A percentile compares a stretch with the other conserved stretches of the same genome.
Conservation (phyloP, 2,329 filamentous ascomycete genomes). For the Penicillium palitans region DNA sequence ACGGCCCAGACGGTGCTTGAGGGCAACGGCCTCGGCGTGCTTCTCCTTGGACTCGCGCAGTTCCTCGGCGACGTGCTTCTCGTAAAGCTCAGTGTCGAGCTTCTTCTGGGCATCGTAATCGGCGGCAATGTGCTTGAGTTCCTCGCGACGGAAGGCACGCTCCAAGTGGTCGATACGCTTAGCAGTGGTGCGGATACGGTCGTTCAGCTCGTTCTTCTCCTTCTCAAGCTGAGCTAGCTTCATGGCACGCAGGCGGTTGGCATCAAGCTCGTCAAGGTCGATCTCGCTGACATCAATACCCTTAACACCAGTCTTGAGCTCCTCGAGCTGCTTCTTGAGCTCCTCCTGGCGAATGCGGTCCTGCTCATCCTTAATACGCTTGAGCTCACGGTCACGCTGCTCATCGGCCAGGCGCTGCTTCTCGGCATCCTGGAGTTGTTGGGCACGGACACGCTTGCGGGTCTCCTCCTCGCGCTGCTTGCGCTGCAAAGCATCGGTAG, state of each 20-base stretch:
- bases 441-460: constrained; percentile 80
- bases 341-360: constrained; percentile 90
- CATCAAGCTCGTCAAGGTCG: constrained; percentile 83
- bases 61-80: constrained; percentile 73
- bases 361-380: constrained; percentile 80
- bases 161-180: constrained; percentile 97
- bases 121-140: constrained; percentile 82
- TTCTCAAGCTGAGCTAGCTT: constrained; percentile 95
- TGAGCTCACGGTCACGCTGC: constrained; percentile 84
- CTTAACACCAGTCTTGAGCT: constrained; percentile 87
- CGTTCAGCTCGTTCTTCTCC: constrained; percentile 94
- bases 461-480: constrained; percentile 91
- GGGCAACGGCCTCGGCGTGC: constrained; percentile 86
- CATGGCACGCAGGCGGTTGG: constrained; percentile 85
- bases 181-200: constrained; percentile 84
- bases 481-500: constrained; percentile 81
- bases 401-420: constrained; percentile 86
- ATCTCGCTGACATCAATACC: constrained; percentile 69
- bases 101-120: constrained; percentile 85
- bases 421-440: constrained; percentile 87
- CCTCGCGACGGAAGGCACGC: constrained; percentile 93
- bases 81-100: constrained; percentile 75
- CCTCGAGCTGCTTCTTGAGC: constrained; percentile 86
- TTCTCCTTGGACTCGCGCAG: constrained; percentile 79
- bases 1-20: constrained; percentile 88